These are phyloP conservation scores for Lizanozyma gosingica DNA, from an alignment of 1,139 yeast genomes.

Conservation along the genomic window DNA sequence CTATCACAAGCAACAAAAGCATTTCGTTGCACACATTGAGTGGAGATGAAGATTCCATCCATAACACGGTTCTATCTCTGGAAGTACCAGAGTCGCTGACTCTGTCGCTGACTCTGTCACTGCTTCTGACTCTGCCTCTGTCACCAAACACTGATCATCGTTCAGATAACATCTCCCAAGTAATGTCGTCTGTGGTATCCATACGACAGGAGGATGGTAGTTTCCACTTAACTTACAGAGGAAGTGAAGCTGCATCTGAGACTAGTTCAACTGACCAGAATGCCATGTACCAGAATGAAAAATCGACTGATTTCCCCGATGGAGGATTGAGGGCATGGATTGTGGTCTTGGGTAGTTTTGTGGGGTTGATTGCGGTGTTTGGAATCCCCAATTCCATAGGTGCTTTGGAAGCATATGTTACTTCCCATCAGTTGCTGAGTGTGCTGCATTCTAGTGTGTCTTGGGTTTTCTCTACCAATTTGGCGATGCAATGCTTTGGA, in stretches of 20 bases:
- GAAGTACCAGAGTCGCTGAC: no score
- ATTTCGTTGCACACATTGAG: no score
- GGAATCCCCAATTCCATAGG: constrained; percentile 55
- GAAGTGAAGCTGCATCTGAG: constrained; percentile 2
- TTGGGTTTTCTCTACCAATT: constrained; percentile 56
- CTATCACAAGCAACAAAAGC: no score
- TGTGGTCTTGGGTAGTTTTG: constrained; percentile 54
- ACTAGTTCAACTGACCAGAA: background rate
- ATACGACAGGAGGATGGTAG: no score
- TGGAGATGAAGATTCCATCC: no score
- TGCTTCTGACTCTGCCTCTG: no score
- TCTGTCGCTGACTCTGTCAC: no score
- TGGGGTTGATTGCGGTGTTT: constrained; percentile 51
- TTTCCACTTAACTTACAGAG: background rate
- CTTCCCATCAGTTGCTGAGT: constrained; percentile 38
- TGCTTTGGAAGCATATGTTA: constrained; percentile 50
- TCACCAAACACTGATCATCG: no score
- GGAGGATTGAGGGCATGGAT: constrained; percentile 52
- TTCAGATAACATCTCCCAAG: no score
- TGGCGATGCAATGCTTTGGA: constrained; percentile 47
- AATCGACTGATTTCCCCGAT: constrained; percentile 43
- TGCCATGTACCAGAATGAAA: constrained; percentile 7
- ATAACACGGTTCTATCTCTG: no score
- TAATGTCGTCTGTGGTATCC: no score
- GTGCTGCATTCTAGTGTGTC: constrained; percentile 39